phyloP scores from a whole-genome alignment of 129 eudicot species.

The Lonicera japonica region DNA sequence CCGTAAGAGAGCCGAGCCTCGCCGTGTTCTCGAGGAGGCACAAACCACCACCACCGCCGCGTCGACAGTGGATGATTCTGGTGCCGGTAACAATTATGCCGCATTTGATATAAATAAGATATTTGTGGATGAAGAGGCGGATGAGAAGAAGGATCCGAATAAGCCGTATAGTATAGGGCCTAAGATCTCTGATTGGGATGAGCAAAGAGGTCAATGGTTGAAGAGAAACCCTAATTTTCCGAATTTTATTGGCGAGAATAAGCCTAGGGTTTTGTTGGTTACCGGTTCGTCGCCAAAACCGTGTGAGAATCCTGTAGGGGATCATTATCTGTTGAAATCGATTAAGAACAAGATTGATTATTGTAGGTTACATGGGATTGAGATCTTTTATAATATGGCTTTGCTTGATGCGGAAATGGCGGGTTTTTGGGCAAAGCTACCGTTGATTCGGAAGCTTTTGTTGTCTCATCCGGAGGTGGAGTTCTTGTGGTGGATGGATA shows the following conservation, averaged over 20 bases:
- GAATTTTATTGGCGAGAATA: slow-evolving; percentile 45
- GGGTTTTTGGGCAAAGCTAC: slow-evolving; percentile 88
- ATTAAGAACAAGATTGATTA: slow-evolving; percentile 87
- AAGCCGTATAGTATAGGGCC: slow-evolving; percentile 65
- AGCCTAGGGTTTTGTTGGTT: slow-evolving; percentile 74
- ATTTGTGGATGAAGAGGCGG: slow-evolving; percentile 63
- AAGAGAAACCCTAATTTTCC: slow-evolving; percentile 55
- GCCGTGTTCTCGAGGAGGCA: slow-evolving; percentile 59
- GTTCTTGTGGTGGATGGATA: slow-evolving; percentile 95
- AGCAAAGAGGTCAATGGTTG: slow-evolving; percentile 68
- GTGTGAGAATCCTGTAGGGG: slow-evolving; percentile 89
- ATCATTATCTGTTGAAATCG: slow-evolving; percentile 73
- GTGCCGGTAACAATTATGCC: slow-evolving; percentile 42
- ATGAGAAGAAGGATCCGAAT: slow-evolving; percentile 38
- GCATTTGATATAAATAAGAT: slow-evolving; percentile 53
- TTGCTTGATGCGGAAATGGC: slow-evolving; percentile 89
- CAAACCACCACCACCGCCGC: slow-evolving; percentile 9
- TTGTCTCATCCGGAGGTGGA: slow-evolving; percentile 81
- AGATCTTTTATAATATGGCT: slow-evolving; percentile 75
- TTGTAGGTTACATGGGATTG: slow-evolving; percentile 77
- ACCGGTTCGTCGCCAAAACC: slow-evolving; percentile 90
- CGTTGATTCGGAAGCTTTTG: slow-evolving; percentile 66
- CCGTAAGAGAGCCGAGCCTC: slow-evolving; percentile 56
- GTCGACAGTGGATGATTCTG: background rate
- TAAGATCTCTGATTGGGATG: slow-evolving; percentile 74